Evolutionary conservation across 306 rosid genomes (phyloP).

Genomic region (Hylodesmum podocarpum): DNA sequence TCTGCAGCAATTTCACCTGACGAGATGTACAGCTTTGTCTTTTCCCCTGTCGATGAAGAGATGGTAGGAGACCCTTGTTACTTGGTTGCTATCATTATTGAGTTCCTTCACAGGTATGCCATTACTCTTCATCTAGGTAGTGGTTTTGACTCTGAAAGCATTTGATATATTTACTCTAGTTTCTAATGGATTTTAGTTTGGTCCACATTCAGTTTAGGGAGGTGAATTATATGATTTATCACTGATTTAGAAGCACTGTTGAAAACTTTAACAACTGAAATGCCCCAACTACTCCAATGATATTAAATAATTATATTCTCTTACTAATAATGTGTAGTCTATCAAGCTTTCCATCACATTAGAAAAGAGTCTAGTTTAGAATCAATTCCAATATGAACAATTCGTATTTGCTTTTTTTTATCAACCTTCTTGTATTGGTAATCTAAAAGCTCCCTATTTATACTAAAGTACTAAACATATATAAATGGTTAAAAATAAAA

Average conservation of each 20-base stretch:
- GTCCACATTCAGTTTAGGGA: not conserved
- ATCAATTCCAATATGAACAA: not conserved
- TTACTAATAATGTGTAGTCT: not conserved
- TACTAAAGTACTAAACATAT: no score
- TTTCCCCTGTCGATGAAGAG: constrained; percentile 88
- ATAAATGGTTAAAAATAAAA: no score
- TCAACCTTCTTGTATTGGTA: not conserved
- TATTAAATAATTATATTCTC: not conserved
- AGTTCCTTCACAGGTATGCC: constrained; percentile 82
- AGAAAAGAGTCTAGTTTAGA: not conserved
- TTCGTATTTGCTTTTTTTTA: not conserved
- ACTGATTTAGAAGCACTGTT: not conserved
- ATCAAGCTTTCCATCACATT: not conserved
- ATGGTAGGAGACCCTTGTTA: constrained; percentile 89
- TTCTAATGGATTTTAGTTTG: constrained; percentile 22
- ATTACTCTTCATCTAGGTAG: constrained; percentile 4
- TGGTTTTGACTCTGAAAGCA: constrained; percentile 21
- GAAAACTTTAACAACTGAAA: not conserved
- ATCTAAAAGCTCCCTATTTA: constrained; percentile 6
- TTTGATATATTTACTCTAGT: not conserved
- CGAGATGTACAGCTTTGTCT: constrained; percentile 85
- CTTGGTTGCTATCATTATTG: constrained; percentile 78
- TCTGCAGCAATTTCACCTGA: constrained; percentile 94
- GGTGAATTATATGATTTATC: not conserved
- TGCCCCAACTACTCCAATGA: constrained; percentile 1